Evolutionary conservation across 2,329 filamentous ascomycete species (phyloP), one percentile per base, ranked within the genome.

Genomic region (Polychaeton citri): DNA sequence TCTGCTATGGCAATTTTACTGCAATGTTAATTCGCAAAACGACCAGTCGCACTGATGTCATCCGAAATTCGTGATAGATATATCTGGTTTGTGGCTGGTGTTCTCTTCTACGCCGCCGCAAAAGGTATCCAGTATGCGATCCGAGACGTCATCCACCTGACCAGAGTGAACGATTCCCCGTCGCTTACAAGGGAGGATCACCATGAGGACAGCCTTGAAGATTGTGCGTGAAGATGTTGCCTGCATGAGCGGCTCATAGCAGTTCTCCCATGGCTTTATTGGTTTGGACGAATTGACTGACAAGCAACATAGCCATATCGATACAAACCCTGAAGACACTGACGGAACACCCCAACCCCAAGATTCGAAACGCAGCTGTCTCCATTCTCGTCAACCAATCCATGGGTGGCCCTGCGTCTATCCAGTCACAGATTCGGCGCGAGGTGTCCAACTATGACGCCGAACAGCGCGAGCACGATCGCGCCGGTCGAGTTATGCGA

Each of bases 151-250:
- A 70, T 76, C 44, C 66, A 75, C 47, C 66, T 77, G 36, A 79
- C 79, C 5, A 28, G 24, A 15, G 24, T 28, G 24, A 15, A 43
- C 70, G 77, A 55, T 72, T 90, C 50, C 74, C 74, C 40, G 70
- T 74, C 21, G 53, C 64, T 24, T 72, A 76, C 40, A 26, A 20
- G n/a, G 10, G 28, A 18, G 34, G 19, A 32, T 43, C 49, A 82
- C 53, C 81, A 84, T 44, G 81, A 76, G 10, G 77, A 85, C 54
- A 75, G 80, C 17, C 82, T 79, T 2, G 80, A 86, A 50, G 79
- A 85, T 7, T 28, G 24, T 28, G 7, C 12, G 24, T 28, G 15
- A 7, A 3, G 21, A 13, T 26, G 21, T 8, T 8, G 8, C 21
- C 8, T 26, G 21, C 8, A 26, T 13, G 13, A 26, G 13, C 21